A percentile compares a stretch with the other conserved stretches of the same genome.
Evolutionary conservation across 23 red algal genomes (phyloP).

Genomic region (Gracilariopsis chorda): DNA sequence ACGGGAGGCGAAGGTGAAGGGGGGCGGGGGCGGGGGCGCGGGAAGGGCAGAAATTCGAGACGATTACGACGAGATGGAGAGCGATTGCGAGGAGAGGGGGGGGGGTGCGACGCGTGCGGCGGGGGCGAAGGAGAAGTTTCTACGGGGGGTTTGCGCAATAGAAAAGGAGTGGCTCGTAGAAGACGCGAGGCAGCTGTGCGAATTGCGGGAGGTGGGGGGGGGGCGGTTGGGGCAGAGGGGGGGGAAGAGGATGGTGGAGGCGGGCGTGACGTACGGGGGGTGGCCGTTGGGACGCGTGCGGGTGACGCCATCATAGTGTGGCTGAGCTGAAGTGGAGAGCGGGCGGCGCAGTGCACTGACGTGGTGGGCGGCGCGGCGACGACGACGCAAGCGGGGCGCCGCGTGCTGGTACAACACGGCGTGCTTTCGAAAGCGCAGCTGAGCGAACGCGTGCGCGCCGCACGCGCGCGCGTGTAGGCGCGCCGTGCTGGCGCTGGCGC

Average conservation of each 20-base stretch:
- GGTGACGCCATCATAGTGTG: not conserved
- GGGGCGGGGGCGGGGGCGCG: not conserved
- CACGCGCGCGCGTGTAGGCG: not conserved
- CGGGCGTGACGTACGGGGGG: not conserved
- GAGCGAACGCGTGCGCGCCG: not conserved
- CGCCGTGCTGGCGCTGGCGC: not conserved
- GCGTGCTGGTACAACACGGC: no score
- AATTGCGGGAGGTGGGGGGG: not conserved
- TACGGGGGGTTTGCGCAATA: slow-evolving; percentile 4
- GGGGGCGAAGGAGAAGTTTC: not conserved
- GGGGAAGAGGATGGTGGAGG: not conserved
- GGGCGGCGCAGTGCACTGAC: no score
- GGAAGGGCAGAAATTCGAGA: not conserved
- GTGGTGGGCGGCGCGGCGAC: not conserved
- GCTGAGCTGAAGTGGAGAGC: not conserved
- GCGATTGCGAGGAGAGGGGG: not conserved
- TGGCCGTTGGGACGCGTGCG: not conserved
- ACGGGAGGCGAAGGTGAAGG: not conserved
- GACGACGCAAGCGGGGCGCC: not conserved
- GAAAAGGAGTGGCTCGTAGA: not conserved
- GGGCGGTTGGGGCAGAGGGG: not conserved
- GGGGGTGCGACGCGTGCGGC: not conserved
- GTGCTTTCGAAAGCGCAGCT: no score
- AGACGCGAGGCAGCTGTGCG: slow-evolving; percentile 14
- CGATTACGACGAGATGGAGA: not conserved